These are phyloP conservation scores for Plasmodium gaboni DNA, from an alignment of 169 alveolate genomes.

Conservation along the genomic window DNA sequence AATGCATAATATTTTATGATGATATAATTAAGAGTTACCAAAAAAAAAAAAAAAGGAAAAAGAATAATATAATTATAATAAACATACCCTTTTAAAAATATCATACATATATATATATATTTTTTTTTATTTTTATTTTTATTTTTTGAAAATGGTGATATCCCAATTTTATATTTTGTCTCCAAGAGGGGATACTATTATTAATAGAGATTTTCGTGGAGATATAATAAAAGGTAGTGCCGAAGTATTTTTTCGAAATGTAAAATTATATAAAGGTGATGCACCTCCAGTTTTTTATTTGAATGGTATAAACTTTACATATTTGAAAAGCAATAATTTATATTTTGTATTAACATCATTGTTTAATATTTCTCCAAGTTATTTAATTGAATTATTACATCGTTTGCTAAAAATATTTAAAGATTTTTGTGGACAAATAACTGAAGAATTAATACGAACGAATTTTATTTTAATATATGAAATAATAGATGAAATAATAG, in stretches of 20 bases:
- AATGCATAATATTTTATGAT: too few relatives aligned
- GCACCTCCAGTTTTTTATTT: conserved; percentile 84
- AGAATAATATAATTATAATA: too few relatives aligned
- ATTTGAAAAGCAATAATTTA: conserved; percentile 88
- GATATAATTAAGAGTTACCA: too few relatives aligned
- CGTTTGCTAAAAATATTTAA: conserved; percentile 90
- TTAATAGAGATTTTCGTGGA: conserved; percentile 93
- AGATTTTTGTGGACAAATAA: conserved; percentile 98
- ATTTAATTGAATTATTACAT: conserved; percentile 90
- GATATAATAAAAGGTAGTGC: conserved; percentile 91
- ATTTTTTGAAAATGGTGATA: conserved; percentile 80
- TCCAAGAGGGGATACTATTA: conserved; percentile 96
- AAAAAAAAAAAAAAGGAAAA: too few relatives aligned
- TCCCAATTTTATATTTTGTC: conserved; percentile 94
- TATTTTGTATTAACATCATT: conserved; percentile 94
- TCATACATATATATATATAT: too few relatives aligned
- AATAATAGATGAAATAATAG: conserved; percentile 96
- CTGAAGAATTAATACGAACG: conserved; percentile 96
- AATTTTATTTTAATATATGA: conserved; percentile 98
- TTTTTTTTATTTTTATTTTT: too few relatives aligned
- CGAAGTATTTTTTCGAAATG: conserved; percentile 94
- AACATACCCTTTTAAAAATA: too few relatives aligned
- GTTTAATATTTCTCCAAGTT: conserved; percentile 94
- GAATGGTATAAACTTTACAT: conserved; percentile 92
- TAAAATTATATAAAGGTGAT: conserved; percentile 89